phyloP scores from a whole-genome alignment of 1,139 yeast genomes.

The Diutina sp. region DNA sequence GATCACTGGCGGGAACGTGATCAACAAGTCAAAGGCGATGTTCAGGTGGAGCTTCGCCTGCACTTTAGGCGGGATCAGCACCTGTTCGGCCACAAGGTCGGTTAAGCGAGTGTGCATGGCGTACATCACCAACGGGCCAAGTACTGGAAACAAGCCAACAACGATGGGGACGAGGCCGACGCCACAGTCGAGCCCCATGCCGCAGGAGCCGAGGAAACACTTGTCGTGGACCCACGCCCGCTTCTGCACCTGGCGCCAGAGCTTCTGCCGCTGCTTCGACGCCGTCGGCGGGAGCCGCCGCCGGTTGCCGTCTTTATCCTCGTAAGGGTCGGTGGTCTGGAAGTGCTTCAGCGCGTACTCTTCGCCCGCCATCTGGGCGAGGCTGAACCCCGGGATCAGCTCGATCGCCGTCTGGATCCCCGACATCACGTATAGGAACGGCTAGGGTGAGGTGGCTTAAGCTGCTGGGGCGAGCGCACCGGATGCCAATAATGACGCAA shows the following conservation, averaged over 20 bases:
- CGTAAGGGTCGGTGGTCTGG: slow-evolving; percentile 59
- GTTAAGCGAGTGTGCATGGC: slow-evolving; percentile 59
- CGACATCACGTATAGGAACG: not conserved
- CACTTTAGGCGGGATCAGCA: slow-evolving; percentile 45
- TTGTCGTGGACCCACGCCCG: slow-evolving; percentile 82
- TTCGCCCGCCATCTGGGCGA: not conserved
- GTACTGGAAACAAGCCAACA: slow-evolving; percentile 50
- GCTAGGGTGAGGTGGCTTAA: not conserved
- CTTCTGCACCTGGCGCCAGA: slow-evolving; percentile 61
- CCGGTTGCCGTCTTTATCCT: slow-evolving; percentile 43
- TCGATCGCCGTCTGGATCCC: not conserved
- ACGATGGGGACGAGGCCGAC: slow-evolving; percentile 64
- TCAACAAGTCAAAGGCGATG: slow-evolving; percentile 56
- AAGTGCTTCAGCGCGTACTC: slow-evolving; percentile 50
- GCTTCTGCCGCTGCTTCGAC: slow-evolving; percentile 47
- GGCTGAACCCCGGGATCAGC: not conserved
- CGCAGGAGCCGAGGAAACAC: slow-evolving; percentile 66
- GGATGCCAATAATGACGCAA: too few relatives aligned
- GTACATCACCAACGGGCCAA: slow-evolving; percentile 78
- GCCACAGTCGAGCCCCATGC: slow-evolving; percentile 60
- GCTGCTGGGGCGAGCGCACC: too few relatives aligned
- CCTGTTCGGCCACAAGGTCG: slow-evolving; percentile 38
- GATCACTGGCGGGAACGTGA: slow-evolving; percentile 66
- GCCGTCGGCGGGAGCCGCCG: slow-evolving; percentile 37
- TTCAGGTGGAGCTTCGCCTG: slow-evolving; percentile 64